Base-by-base conservation (phyloP, 768 basidiomycete genomes). In the Mycena sanguinolenta region DNA sequence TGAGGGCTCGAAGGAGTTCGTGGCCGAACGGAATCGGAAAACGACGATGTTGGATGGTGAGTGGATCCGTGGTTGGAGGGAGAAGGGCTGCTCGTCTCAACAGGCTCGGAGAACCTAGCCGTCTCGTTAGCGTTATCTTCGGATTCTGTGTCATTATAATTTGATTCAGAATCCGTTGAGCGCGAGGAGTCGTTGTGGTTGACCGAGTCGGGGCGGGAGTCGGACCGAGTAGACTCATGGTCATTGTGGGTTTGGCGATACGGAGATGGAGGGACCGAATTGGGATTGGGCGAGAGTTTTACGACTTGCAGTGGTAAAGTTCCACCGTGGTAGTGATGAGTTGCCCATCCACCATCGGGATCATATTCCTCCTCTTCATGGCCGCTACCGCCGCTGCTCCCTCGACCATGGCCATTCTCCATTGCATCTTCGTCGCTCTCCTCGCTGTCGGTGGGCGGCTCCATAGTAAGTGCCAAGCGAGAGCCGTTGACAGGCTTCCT, bases 221-320 rank as follows among this genome's bases (percentile, higher is more conserved):
- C 54, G 13, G 64, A 67, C 38, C 27, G 59, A 23, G 28, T 30
- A n/a, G 54, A 57, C 3, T 55, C 63, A 28, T 46, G 9, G 30
- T 54, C 58, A n/a, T 27, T 44, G 10, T 59, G 52, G 49, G 61
- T 27, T 25, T 66, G 65, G 2, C 25, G 23, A 54, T 73, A 73
- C 8, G 72, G 72, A 8, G 72, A 70, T n/a, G 72, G 72, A 50
- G 72, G 72, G 1, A 60, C 50, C 17, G 67, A 55, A 49, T 38
- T 59, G 1, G 71, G 57, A 34, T 23, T 49, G n/a, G 71, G 59
- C 13, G 72, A 52, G 50, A 73, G 55, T 38, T 73, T 73, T 10
- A 73, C 65, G 54, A 73, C 72, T 64, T 70, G 68, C 0, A 73
- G 61, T 10, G 72, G 72, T 30, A 73, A 64, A 4, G 72, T 73